Base-by-base conservation (phyloP, 805 yeast genomes). In the Suhomyces vadensis region DNA sequence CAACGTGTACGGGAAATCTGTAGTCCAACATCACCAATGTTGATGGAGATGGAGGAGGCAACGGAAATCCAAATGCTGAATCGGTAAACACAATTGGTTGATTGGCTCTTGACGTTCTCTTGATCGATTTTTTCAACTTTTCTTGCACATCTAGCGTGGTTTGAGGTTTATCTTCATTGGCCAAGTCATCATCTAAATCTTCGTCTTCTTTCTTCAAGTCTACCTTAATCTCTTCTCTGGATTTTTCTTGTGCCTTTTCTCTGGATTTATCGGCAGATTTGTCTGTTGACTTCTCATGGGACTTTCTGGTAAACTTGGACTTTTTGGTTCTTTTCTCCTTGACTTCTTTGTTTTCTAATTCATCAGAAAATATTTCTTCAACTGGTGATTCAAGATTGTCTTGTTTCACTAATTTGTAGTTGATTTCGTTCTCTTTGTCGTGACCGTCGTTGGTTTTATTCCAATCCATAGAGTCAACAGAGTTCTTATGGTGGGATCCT, bases 1-100 rank as follows among this genome's bases (percentile, higher is more conserved):
- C 99, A 35, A 94, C 95, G 63, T 92, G 97, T 37, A 94, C 82
- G 0, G 98, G 97, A 63, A 87, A 86, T 50, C 99, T 73, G 56
- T 85, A 83, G 59, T 86, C 92, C 46, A 86, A 71, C 95, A 87
- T 87, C 14, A 85, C 77, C 29, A 87, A 70, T 0, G 94, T 87
- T 1, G 92, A 83, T 22, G 75, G 77, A 0, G 92, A 83, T 13
- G 88, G 78, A 27, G 90, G 89, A 1, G 95, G 95, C 43, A 87
- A 66, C 5, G 95, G 95, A 64, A 87, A 87, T 3, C 95, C 95
- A 67, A 87, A 86, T 2, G 95, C 92, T 21, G 92, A 84, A 52
- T 86, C 95, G 3, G 87, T 70, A 51, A 72, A 72, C 47, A 69
- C 73, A 23, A 71, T 69, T 0, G 77, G 77, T 51, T 72, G 76